Percentiles rank a stretch among this genome's conserved stretches.
Evolutionary conservation across 2,329 filamentous ascomycete species (phyloP).

Genomic region (Fusarium liriodendri): DNA sequence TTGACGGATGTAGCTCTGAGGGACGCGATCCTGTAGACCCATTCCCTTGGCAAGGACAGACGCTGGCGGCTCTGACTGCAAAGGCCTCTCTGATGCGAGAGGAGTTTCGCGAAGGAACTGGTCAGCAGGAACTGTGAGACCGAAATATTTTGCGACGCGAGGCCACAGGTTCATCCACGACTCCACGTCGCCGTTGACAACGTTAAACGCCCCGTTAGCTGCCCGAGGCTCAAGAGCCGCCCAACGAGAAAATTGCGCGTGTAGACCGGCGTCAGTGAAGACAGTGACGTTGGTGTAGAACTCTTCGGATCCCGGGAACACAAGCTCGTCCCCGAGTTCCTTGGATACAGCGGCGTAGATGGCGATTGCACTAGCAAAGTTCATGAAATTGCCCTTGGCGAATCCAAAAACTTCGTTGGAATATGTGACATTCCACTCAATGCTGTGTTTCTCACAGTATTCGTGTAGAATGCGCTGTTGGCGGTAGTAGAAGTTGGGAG

Average conservation of each 20-base stretch:
- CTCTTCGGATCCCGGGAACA: not conserved
- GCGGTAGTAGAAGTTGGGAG: conserved; percentile 22
- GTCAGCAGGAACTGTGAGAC: not conserved
- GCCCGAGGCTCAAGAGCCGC: not conserved
- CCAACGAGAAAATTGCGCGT: not conserved
- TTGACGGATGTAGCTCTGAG: not conserved
- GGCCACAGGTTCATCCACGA: not conserved
- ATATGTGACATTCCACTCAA: conserved; percentile 5
- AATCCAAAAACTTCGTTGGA: conserved; percentile 22
- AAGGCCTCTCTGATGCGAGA: not conserved
- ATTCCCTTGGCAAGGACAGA: not conserved
- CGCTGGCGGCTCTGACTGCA: not conserved
- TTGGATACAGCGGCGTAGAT: not conserved
- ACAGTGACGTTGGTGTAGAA: not conserved
- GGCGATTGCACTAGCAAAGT: conserved; percentile 5
- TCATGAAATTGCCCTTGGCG: conserved; percentile 22
- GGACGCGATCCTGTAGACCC: not conserved
- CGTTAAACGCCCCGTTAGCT: not conserved
- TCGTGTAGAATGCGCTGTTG: not conserved
- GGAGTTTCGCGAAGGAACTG: not conserved
- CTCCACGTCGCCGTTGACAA: not conserved
- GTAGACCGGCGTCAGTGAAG: not conserved
- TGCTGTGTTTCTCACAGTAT: not conserved
- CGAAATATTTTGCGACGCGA: not conserved
- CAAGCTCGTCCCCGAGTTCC: not conserved